phyloP scores from a whole-genome alignment of 768 basidiomycete species.

The Lentinula sp. region DNA sequence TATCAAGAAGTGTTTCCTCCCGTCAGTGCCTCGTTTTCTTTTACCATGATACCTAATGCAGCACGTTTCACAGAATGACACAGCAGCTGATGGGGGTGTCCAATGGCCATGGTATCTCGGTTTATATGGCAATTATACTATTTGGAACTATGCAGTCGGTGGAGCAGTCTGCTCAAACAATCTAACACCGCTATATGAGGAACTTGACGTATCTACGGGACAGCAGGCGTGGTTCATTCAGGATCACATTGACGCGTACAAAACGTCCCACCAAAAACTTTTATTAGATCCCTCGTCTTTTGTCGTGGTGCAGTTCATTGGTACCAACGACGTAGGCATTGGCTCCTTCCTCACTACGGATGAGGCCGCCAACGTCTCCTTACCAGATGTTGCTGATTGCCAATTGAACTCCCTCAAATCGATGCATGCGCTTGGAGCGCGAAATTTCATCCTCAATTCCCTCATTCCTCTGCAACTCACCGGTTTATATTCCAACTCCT shows the following conservation, averaged over 20 bases:
- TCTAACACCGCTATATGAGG: constrained; percentile 7
- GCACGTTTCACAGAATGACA: constrained; percentile 11
- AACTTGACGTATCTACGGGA: constrained; percentile 14
- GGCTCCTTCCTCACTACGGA: constrained; percentile 13
- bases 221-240: constrained; percentile 18
- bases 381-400: constrained; percentile 14
- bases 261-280: constrained; percentile 14
- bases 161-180: constrained; percentile 17
- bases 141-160: constrained; percentile 18
- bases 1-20: constrained; percentile 19
- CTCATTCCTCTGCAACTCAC: constrained; percentile 16
- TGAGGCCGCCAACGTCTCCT: constrained; percentile 8
- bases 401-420: constrained; percentile 13
- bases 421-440: constrained; percentile 14
- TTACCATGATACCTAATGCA: neutral
- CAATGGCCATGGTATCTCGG: constrained; percentile 20
- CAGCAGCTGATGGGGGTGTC: constrained; percentile 16
- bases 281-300: constrained; percentile 15
- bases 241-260: constrained; percentile 14
- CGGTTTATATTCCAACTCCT: constrained; percentile 11
- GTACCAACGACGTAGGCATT: constrained; percentile 17
- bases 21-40: constrained; percentile 3
- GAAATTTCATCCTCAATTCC: constrained; percentile 18
- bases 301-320: constrained; percentile 14
- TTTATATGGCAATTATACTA: constrained; percentile 15